Percentiles rank a stretch among this genome's conserved stretches.
phyloP scores from a whole-genome alignment of 805 yeast species.

The Starmera amethionina region DNA sequence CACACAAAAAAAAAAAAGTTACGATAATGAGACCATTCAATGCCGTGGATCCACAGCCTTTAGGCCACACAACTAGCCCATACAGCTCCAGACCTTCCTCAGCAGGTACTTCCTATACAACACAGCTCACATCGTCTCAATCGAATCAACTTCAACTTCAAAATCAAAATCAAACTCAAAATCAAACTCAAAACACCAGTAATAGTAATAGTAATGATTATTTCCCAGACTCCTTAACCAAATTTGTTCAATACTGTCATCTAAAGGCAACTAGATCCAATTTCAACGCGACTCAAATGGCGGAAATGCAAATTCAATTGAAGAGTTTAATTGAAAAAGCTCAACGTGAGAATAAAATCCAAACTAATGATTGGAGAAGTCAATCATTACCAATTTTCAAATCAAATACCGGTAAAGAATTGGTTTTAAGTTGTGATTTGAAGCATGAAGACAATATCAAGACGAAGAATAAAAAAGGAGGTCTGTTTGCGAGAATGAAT shows the following conservation, averaged over 20 bases:
- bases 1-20: too few relatives aligned
- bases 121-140: neutral
- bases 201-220: neutral
- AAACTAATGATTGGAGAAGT: conserved; percentile 18
- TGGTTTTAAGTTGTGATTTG: conserved; percentile 8
- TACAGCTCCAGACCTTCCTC: too few relatives aligned
- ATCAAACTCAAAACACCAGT: neutral
- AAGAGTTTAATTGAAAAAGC: conserved; percentile 18
- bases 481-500: too few relatives aligned
- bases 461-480: neutral
- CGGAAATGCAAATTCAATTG: conserved; percentile 15
- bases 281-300: conserved; percentile 5
- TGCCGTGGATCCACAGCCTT: too few relatives aligned
- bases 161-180: neutral
- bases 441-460: neutral
- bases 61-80: too few relatives aligned
- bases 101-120: too few relatives aligned
- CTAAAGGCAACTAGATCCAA: conserved; percentile 7
- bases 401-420: conserved; percentile 1
- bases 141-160: neutral
- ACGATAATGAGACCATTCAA: too few relatives aligned
- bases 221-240: conserved; percentile 12
- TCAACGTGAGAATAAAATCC: conserved; percentile 12
- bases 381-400: conserved; percentile 17
- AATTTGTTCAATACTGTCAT: conserved; percentile 15